Base-by-base conservation (phyloP, 345 rosid genomes). In the Eucalyptus urophylla region DNA sequence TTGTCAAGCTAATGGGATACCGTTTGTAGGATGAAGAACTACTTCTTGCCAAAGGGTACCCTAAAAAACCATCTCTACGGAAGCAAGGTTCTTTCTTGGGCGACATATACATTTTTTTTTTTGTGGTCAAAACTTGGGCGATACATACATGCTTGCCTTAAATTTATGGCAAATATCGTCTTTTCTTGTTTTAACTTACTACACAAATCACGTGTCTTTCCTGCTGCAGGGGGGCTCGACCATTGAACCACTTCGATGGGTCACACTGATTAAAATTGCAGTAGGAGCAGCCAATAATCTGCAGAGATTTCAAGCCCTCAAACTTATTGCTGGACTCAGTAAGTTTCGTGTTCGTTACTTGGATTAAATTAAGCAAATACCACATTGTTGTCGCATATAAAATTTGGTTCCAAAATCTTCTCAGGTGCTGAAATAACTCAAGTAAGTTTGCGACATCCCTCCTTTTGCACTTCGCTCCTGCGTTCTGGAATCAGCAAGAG, bases 311-410 rank as follows among this genome's bases (percentile, higher is more conserved):
- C 24, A 90, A 90, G 60, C 49, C 89, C 67, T 86, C 88, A 11
- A 88, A 88, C 53, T 86, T 90, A 86, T 50, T 90, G 49, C 88
- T 88, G 65, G 91, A 90, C 44, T 60, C 31, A 76, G 91, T 90
- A 85, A 44, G 80, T 37, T 80, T 29, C 12, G 11, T 1, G 60
- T 45, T 85, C 14, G n/a, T 12, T 14, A 76, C 49, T 45, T 22
- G 5, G 43, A 43, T 67, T n/a, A 17, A 67, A 58, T 62, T 72
- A 65, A 25, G 49, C 8, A 53, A 53, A 60, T 24, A 47, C 49
- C 8, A 22, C n/a, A 29, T 50, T 16, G 31, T 22, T 49, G 12
- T 14, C 10, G 5, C 33, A 25, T 51, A 6, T 31, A 27, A 10
- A 14, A 17, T 87, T 29, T 40, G 24, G 31, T 87, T 40, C 80